These are phyloP conservation scores for Dothiorella sarmentorum DNA, from an alignment of 2,329 filamentous ascomycete genomes.

Conservation along the genomic window DNA sequence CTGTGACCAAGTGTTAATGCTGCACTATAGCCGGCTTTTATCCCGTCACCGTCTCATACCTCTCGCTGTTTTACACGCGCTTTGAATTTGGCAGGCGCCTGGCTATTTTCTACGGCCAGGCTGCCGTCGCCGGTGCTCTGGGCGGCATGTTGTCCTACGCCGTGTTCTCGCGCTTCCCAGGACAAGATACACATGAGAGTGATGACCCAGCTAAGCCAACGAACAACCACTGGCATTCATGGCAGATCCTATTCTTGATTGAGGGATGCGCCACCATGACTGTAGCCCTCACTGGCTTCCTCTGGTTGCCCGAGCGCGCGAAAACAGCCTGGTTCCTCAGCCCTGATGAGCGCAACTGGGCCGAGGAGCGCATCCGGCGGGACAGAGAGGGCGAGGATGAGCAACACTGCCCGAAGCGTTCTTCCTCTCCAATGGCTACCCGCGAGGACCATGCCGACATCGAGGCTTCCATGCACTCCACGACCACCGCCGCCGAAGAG, in stretches of 20 bases:
- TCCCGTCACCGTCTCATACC: slow-evolving; percentile 56
- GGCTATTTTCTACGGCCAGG: slow-evolving; percentile 56
- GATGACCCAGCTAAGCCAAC: background rate
- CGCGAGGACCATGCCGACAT: slow-evolving; percentile 22
- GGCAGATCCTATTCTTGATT: slow-evolving; percentile 51
- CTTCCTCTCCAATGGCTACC: slow-evolving; percentile 14
- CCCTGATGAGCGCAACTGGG: slow-evolving; percentile 44
- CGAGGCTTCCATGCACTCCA: slow-evolving; percentile 16
- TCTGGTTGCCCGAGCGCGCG: slow-evolving; percentile 49
- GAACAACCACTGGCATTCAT: slow-evolving; percentile 41
- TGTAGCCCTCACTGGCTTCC: slow-evolving; percentile 46
- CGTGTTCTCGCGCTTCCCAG: slow-evolving; percentile 45
- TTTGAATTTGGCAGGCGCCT: slow-evolving; percentile 55
- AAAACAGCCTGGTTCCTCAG: slow-evolving; percentile 53
- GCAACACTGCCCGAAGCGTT: slow-evolving; percentile 19
- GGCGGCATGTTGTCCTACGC: slow-evolving; percentile 53
- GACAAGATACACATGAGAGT: slow-evolving; percentile 11
- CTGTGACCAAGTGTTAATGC: slow-evolving; percentile 14
- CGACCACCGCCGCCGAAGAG: slow-evolving; percentile 11
- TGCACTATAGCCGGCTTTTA: slow-evolving; percentile 52
- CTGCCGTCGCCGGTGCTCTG: slow-evolving; percentile 54
- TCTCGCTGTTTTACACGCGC: slow-evolving; percentile 57
- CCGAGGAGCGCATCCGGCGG: slow-evolving; percentile 43
- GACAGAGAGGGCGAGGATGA: slow-evolving; percentile 31
- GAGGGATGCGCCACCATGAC: slow-evolving; percentile 48